Evolutionary conservation across 441 rosid species (phyloP), one percentile per base, ranked within the genome.

Genomic region (Erodium moschatum): DNA sequence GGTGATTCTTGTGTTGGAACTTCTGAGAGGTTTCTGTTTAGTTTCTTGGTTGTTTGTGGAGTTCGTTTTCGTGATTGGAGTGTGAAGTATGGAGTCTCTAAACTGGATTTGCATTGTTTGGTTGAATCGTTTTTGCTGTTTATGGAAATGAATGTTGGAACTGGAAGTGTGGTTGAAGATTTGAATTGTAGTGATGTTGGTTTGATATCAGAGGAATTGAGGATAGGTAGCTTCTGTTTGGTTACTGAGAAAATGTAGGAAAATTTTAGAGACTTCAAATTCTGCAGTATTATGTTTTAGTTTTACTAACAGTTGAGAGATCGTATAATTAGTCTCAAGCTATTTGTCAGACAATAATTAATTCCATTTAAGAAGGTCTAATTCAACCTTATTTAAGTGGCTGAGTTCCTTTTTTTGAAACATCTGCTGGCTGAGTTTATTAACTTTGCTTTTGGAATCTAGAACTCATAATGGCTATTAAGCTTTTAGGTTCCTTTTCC

Each of bases 211-310:
- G 24, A 16, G 24, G 62, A 56, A 56, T 18, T 11, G 27, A 56
- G 24, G 16, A 56, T 56, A 56, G 6, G 62, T n/a, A 69, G 16
- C 13, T 13, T 65, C 7, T 69, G 75, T 68, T 75, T 76, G 67
- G 69, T n/a, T 71, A 72, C 69, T 31, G 73, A 72, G 67, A 67
- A 74, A 73, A 35, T 29, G 46, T 63, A 18, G 7, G 33, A 48
- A 3, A 15, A 72, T 19, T 18, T 46, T 33, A 29, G 44, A 18
- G 11, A 62, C 13, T 6, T 13, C 6, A 21, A 27, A 62, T 21
- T 11, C 27, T 19, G 31, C 10, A 69, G 40, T 63, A 56, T 74
- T 70, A 52, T 52, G 4, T 52, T 15, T 15, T n/a, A 20, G 60
- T 52, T 56, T 46, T 35, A 35, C 0, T 35, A 5, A 5, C 52